Evolutionary conservation across 371 early-diverging fungal species (phyloP).

Genomic region (Conidiobolus incongruus): DNA sequence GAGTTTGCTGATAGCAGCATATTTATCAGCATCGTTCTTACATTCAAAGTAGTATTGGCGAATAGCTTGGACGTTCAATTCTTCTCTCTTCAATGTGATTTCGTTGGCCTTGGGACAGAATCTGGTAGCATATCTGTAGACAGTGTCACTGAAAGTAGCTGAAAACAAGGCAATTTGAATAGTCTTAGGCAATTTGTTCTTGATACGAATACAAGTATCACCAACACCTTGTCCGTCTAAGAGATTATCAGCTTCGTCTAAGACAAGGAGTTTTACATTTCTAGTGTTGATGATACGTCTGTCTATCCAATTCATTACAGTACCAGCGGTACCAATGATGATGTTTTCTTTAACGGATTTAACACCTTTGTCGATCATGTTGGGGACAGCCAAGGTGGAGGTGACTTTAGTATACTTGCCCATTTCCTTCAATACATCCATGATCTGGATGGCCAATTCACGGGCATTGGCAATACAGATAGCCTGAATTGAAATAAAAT

Average conservation of each 20-base stretch:
- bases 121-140: slow-evolving; percentile 48
- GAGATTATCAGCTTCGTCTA: slow-evolving; percentile 94
- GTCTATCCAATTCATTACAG: slow-evolving; percentile 46
- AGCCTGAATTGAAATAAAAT: slow-evolving; percentile 25
- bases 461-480: slow-evolving; percentile 92
- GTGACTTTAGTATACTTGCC: slow-evolving; percentile 48
- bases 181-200: slow-evolving; percentile 22
- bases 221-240: slow-evolving; percentile 69
- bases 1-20: slow-evolving; percentile 54
- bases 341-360: slow-evolving; percentile 48
- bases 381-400: slow-evolving; percentile 7
- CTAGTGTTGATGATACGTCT: slow-evolving; percentile 25
- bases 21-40: slow-evolving; percentile 47
- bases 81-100: slow-evolving; percentile 65
- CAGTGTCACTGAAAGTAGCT: slow-evolving; percentile 80
- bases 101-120: slow-evolving; percentile 71
- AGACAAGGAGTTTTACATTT: slow-evolving; percentile 46
- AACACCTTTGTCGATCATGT: slow-evolving; percentile 11
- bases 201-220: slow-evolving; percentile 61
- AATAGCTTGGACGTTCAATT: slow-evolving; percentile 86
- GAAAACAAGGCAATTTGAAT: slow-evolving; percentile 81
- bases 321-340: slow-evolving; percentile 93
- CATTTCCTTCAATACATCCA: slow-evolving; percentile 75
- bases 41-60: slow-evolving; percentile 96
- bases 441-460: slow-evolving; percentile 92